Conservation (phyloP, 805 yeast species). For the Zygosaccharomyces gambellarensis region DNA sequence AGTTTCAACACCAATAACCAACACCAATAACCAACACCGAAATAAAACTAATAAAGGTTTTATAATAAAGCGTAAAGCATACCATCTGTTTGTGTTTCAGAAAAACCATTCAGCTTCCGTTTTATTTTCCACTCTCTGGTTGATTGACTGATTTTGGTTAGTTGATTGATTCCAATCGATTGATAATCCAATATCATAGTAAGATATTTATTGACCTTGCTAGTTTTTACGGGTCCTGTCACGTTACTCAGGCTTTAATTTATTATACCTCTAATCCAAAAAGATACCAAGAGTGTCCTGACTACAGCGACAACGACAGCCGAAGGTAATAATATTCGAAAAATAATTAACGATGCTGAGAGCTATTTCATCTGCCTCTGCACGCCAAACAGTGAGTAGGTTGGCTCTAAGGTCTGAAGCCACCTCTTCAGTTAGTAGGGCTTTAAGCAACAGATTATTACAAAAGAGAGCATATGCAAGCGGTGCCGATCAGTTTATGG, state of each 20-base stretch:
- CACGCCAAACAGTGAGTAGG: constrained; percentile 11
- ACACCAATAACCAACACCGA: neutral
- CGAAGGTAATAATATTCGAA: constrained; percentile 3
- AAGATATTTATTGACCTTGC: no score
- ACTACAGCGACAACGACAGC: neutral
- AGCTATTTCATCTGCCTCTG: constrained; percentile 12
- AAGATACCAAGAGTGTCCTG: no score
- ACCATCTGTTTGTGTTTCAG: neutral
- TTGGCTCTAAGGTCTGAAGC: constrained; percentile 12
- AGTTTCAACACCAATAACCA: neutral
- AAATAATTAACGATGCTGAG: constrained; percentile 11
- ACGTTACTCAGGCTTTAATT: no score
- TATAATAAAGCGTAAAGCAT: neutral
- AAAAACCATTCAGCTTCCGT: neutral
- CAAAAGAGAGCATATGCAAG: constrained; percentile 15
- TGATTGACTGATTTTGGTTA: neutral
- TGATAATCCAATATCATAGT: neutral
- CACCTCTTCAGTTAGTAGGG: neutral
- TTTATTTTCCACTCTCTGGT: neutral
- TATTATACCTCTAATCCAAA: no score
- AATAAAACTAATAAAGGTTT: neutral
- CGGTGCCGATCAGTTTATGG: constrained; percentile 65
- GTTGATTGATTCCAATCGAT: neutral
- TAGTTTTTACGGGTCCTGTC: no score
- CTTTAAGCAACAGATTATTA: constrained; percentile 1